phyloP scores from a whole-genome alignment of 257 asterid genomes.

The Nicotiana benthamiana region DNA sequence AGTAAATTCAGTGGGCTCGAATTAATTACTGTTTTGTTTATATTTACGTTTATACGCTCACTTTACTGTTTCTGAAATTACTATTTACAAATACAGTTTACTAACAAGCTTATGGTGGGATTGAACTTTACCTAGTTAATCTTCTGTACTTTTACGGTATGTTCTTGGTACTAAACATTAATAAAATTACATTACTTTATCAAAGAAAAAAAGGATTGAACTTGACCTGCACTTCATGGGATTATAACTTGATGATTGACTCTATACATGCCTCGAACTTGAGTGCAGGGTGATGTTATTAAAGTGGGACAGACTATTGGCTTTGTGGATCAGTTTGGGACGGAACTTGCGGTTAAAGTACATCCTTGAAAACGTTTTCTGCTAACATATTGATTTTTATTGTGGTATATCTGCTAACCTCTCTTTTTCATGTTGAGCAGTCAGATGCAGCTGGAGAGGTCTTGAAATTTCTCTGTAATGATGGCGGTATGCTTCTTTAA shows the following conservation, averaged over 20 bases:
- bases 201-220: too few relatives aligned
- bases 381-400: background rate
- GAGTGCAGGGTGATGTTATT: conserved; percentile 58
- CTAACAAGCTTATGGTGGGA: too few relatives aligned
- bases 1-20: too few relatives aligned
- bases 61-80: too few relatives aligned
- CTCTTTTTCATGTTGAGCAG: conserved; percentile 30
- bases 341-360: conserved; percentile 57
- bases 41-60: too few relatives aligned
- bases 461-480: conserved; percentile 52
- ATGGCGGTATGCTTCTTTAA: conserved; percentile 46
- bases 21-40: too few relatives aligned
- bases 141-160: too few relatives aligned
- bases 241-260: background rate
- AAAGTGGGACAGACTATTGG: conserved; percentile 77
- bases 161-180: too few relatives aligned
- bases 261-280: conserved; percentile 2
- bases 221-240: background rate
- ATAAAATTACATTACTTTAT: too few relatives aligned
- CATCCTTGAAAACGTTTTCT: conserved; percentile 14
- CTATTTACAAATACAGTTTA: too few relatives aligned
- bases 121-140: too few relatives aligned
- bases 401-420: conserved; percentile 2
- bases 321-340: conserved; percentile 56
- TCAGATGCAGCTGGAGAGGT: conserved; percentile 76